phyloP scores from a whole-genome alignment of 768 basidiomycete genomes.

The Vararia minispora region DNA sequence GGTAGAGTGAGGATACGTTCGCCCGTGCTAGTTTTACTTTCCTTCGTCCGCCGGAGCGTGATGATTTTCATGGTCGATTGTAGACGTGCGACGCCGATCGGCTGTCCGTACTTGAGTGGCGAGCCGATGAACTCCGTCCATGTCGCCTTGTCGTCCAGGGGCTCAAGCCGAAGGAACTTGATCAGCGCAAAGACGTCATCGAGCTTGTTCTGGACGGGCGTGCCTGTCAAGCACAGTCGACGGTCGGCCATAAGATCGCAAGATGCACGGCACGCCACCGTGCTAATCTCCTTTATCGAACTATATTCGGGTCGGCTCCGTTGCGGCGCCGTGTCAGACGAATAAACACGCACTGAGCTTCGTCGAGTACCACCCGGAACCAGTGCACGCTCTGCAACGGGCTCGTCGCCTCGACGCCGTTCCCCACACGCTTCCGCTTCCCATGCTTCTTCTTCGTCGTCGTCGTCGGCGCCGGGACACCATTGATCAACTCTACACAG shows the following conservation, averaged over 20 bases:
- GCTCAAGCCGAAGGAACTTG: constrained; percentile 87
- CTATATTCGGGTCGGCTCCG: constrained; percentile 27
- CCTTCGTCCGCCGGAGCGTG: constrained; percentile 93
- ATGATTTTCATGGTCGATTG: constrained; percentile 97
- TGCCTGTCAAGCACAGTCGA: constrained; percentile 91
- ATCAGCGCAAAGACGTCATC: constrained; percentile 96
- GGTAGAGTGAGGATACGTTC: constrained; percentile 81
- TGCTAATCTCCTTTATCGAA: constrained; percentile 92
- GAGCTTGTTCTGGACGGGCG: constrained; percentile 97
- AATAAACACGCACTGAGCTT: constrained; percentile 74
- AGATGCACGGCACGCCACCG: constrained; percentile 89
- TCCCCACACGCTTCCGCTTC: constrained; percentile 26
- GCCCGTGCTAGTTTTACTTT: constrained; percentile 71
- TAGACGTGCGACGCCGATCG: constrained; percentile 82
- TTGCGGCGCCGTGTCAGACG: too few relatives aligned
- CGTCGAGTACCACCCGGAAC: constrained; percentile 91
- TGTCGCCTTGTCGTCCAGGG: constrained; percentile 84
- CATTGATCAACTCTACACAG: constrained; percentile 47
- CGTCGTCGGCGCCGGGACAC: constrained; percentile 59
- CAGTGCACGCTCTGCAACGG: constrained; percentile 91
- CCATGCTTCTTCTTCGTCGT: constrained; percentile 51
- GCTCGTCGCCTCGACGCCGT: constrained; percentile 48
- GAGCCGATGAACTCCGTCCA: constrained; percentile 93
- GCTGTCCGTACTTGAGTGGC: constrained; percentile 86
- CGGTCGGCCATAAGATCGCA: constrained; percentile 93